Base-by-base conservation (phyloP, 306 rosid genomes). In the Begonia peltatifolia region DNA sequence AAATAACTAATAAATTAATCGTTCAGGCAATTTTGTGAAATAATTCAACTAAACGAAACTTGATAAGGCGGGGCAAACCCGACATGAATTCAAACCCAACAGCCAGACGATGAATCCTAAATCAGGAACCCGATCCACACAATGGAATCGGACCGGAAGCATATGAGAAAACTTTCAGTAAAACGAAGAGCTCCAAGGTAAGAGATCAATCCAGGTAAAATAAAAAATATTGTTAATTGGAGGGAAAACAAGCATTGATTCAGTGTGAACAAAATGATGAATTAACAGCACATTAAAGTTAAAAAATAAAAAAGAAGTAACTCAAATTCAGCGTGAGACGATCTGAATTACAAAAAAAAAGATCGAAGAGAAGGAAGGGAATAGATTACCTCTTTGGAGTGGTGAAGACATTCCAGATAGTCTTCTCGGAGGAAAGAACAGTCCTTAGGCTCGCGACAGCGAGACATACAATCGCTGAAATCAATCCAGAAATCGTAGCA, bases 401-500 rank as follows among this genome's bases (percentile, higher is more conserved):
- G 99, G 79, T 92, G 99, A 58, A 92, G 99, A 58, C 99, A 92
- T 60, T 92, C 96, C 58, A 92, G 79, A 72, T 92, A 92, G 64
- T 92, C 96, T 68, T 92, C 99, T n/a, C 96, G 99, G 64, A 92
- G 95, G 23, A 86, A 88, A 62, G 67, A 7, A 20, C 99, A 92
- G 50, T 86, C 96, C 57, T 81, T 92, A 53, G 99, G 99, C 60
- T 92, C 93, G 35, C 94, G 84, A 71, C 99, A 92, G 51, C 79
- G 82, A 52, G 96, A 86, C 99, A 92, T 92, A 41, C 99, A 86
- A 53, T 92, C 96, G 69, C 96, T 86, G 81, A 92, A 92, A 57
- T 92, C 99, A 12, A 81, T 70, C 99, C 99, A 92, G 86, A 92
- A 92, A 72, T 92, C 96, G 74, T 92, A 92, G 84, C 96, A 92